Evolutionary conservation across 164 flowering plant species (phyloP), one percentile per base, ranked within the genome.

Genomic region (Chloranthus sessilifolius): DNA sequence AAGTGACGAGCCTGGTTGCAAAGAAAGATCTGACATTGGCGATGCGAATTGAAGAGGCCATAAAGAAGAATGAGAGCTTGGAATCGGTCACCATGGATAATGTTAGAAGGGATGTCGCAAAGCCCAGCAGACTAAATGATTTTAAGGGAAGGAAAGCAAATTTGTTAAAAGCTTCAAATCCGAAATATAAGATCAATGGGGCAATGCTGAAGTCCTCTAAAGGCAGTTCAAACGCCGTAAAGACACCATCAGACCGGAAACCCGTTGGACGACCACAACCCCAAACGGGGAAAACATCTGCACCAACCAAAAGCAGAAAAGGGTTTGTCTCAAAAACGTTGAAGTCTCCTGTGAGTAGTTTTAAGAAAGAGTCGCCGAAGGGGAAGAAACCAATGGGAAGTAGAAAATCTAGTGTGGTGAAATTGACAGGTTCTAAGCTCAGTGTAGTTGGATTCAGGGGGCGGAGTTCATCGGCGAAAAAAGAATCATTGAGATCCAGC

Each of bases 1-100:
- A 84, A 73, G 92, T 92, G 43, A 92, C 99, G 14, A 92, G 99
- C 67, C 74, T 92, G 63, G 75, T 92, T 49, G 75, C 89, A 0
- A 86, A 67, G 74, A 92, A 67, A 60, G 83, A 92, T 58, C 6
- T 37, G 17, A 11, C 47, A 29, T 66, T 92, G 65, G 97, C 97
- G 10, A 59, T 58, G 12, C 73, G 80, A 31, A 84, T 92, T 17
- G 99, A 88, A 43, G 95, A 92, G 55, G 99, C 95, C 42, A 73
- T 88, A 14, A 68, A 56, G 68, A 86, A 88, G 69, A 89, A 92
- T 34, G 95, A 92, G 56, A 92, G 95, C 74, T 74, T 88, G 69
- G 99, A 92, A 59, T 72, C 91, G 53, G 80, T 92, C 7, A 73
- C 81, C 10, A 53, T 49, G 6, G 88, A 76, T 55, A 61, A 65